A percentile compares a stretch with the other conserved stretches of the same genome.
phyloP scores from a whole-genome alignment of 2,329 filamentous ascomycete species.

The Neofusicoccum sp. region DNA sequence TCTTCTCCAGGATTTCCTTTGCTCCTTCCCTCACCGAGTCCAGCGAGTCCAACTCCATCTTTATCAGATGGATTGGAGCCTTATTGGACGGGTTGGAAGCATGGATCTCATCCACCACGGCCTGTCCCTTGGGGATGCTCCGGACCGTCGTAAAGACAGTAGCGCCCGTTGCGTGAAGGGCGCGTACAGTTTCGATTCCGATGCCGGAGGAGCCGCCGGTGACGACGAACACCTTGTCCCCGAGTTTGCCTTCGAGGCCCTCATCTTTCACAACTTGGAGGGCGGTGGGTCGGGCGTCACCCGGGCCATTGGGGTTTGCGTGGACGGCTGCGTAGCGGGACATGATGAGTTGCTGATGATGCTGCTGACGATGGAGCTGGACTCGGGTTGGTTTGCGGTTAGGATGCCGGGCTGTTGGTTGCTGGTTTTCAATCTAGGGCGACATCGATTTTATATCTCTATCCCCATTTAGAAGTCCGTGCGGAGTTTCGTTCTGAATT shows the following conservation, averaged over 20 bases:
- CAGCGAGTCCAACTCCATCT: slow-evolving; percentile 25
- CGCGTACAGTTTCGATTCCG: slow-evolving; percentile 31
- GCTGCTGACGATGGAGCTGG: too few relatives aligned
- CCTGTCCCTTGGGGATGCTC: slow-evolving; percentile 39
- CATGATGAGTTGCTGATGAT: too few relatives aligned
- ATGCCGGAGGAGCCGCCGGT: slow-evolving; percentile 32
- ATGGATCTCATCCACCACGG: background rate
- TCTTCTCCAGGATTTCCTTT: slow-evolving; percentile 23
- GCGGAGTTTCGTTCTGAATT: too few relatives aligned
- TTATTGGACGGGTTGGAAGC: background rate
- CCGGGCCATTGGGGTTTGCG: slow-evolving; percentile 25
- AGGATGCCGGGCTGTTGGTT: too few relatives aligned
- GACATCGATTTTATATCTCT: too few relatives aligned
- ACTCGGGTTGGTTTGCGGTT: too few relatives aligned
- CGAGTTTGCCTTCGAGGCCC: slow-evolving; percentile 30
- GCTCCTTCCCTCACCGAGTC: slow-evolving; percentile 25
- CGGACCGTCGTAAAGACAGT: slow-evolving; percentile 46
- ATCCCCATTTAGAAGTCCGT: too few relatives aligned
- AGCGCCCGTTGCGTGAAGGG: slow-evolving; percentile 47
- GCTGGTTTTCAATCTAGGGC: too few relatives aligned
- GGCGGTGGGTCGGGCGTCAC: slow-evolving; percentile 42
- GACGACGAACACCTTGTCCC: slow-evolving; percentile 27
- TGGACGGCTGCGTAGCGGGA: background rate
- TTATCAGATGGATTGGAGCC: background rate
- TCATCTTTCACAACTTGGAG: slow-evolving; percentile 42